Evolutionary conservation across 306 rosid species (phyloP).

Genomic region (Spatholobus suberectus): DNA sequence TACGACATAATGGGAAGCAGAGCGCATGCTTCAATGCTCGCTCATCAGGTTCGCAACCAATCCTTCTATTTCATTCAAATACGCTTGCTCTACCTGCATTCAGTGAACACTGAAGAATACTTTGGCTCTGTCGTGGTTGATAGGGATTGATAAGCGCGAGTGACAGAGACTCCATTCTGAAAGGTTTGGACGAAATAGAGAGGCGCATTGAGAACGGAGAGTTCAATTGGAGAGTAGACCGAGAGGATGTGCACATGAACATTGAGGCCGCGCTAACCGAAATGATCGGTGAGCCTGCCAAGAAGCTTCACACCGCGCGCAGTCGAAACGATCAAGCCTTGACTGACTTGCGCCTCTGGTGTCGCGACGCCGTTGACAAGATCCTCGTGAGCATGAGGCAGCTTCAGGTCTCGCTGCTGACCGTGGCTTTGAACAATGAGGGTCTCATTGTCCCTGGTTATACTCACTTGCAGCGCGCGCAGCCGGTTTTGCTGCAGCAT

Average conservation of each 20-base stretch:
- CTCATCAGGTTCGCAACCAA: slow-evolving; percentile 61
- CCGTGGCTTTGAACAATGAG: slow-evolving; percentile 68
- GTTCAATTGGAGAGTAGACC: slow-evolving; percentile 88
- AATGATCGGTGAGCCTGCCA: slow-evolving; percentile 93
- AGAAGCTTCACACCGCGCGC: slow-evolving; percentile 93
- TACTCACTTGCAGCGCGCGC: slow-evolving; percentile 93
- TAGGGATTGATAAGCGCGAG: slow-evolving; percentile 73
- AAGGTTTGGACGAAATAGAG: slow-evolving; percentile 77
- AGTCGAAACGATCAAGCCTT: slow-evolving; percentile 88
- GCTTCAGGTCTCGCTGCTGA: slow-evolving; percentile 75
- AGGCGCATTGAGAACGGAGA: slow-evolving; percentile 74
- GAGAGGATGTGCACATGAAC: slow-evolving; percentile 99
- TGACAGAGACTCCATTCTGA: slow-evolving; percentile 73
- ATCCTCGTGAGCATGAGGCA: slow-evolving; percentile 56
- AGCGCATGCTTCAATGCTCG: slow-evolving; percentile 97
- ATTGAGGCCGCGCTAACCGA: slow-evolving; percentile 94
- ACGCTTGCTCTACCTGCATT: too few species aligned
- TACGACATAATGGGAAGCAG: slow-evolving; percentile 87
- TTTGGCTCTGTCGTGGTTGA: background rate
- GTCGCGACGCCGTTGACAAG: slow-evolving; percentile 86
- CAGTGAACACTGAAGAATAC: too few species aligned
- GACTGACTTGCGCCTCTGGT: slow-evolving; percentile 89
- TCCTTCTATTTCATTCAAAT: too few species aligned
- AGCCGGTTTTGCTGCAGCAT: slow-evolving; percentile 87
- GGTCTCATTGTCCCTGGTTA: slow-evolving; percentile 92